phyloP scores from a whole-genome alignment of 768 basidiomycete genomes.

The Hypsizygus marmoreus region DNA sequence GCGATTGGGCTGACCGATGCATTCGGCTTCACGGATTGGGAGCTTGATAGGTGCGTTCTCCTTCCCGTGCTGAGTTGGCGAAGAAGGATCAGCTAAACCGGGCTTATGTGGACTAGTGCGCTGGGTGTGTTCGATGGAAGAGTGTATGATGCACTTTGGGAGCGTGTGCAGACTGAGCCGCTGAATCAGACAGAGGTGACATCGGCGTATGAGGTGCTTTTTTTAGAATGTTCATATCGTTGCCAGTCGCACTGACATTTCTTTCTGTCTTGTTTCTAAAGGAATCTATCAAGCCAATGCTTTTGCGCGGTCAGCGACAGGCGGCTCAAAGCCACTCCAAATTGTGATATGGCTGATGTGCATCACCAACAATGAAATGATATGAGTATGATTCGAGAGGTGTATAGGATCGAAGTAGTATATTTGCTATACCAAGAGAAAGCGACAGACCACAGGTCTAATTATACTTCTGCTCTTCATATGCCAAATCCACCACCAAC shows the following conservation, averaged over 20 bases:
- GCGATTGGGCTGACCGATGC: conserved; percentile 70
- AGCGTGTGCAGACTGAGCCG: conserved; percentile 57
- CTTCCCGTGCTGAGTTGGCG: no score
- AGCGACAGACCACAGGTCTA: no score
- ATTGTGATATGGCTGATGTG: conserved; percentile 32
- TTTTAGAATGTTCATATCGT: not conserved
- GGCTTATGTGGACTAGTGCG: conserved; percentile 38
- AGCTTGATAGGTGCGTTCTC: conserved; percentile 58
- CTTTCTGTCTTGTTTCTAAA: conserved; percentile 18
- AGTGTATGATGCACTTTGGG: conserved; percentile 71
- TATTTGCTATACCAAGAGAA: no score
- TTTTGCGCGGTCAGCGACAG: conserved; percentile 46
- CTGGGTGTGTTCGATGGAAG: conserved; percentile 64
- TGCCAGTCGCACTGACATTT: not conserved
- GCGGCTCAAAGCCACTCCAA: conserved; percentile 31
- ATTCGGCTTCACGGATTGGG: conserved; percentile 77
- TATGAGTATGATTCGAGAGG: no score
- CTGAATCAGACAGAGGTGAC: conserved; percentile 54
- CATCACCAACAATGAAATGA: no score
- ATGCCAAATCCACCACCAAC: no score
- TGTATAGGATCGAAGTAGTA: no score
- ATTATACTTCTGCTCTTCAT: no score
- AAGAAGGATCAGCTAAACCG: not conserved
- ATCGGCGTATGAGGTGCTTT: conserved; percentile 56
- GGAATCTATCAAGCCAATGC: conserved; percentile 55